Evolutionary conservation across 352 stramenopile genomes (phyloP), one percentile per base, ranked within the genome.

Genomic region (Phytophthora nicotianae): DNA sequence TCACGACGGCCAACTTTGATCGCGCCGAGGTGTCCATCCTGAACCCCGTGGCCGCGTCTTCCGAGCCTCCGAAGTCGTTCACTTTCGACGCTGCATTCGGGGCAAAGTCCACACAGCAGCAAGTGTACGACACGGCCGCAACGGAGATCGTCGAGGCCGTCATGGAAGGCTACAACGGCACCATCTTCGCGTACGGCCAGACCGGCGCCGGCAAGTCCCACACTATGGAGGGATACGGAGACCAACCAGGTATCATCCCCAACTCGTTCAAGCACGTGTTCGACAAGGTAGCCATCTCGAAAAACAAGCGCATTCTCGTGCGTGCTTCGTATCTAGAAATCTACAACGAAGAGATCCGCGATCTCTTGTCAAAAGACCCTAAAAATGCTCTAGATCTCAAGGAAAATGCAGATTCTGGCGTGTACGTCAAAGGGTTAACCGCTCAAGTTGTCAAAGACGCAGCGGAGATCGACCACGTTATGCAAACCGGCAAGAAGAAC

Each of bases 311-410:
- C 64, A 99, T 98, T 65, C 80, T 99, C 24, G 97, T 99, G 20
- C 86, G 95, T 37, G 91, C 96, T 7, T 98, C 86, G 14, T 99
- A 98, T 63, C 80, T 98, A 33, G 96, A 99, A 70, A 98, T 99
- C 58, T 99, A 99, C 80, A 98, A 98, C 69, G 97, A 99, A 81
- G 93, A 99, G 62, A 98, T 99, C 65, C 79, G 93, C 19, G 96
- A 99, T 65, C 72, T 99, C 29, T 70, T 99, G 29, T 89, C 83
- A 17, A 93, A 90, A 54, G 85, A 97, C 54, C 81, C 81, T 0
- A 81, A 75, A 21, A 66, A 72, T 23, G 83, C 83, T n/a, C 72
- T 96, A 9, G 89, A 97, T 53, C 74, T 98, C 19, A 97, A 97
- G 52, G 91, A 98, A 68, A 97, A 91, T 46, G 83, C 80, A 9